phyloP scores from a whole-genome alignment of 164 flowering plant genomes.

The Pachysandra terminalis region DNA sequence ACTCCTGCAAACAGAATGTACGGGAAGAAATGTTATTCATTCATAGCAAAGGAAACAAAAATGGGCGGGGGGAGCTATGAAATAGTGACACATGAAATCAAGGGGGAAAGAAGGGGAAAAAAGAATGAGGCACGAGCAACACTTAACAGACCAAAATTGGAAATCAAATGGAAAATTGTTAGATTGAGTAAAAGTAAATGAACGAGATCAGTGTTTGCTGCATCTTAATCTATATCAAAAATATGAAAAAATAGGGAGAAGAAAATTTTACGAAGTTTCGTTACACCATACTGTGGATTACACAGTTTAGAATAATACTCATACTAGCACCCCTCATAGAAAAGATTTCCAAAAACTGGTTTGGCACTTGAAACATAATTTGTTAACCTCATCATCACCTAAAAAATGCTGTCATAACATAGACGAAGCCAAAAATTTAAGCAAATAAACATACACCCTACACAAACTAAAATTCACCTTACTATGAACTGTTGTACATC shows the following conservation, averaged over 20 bases:
- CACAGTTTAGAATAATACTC: no score
- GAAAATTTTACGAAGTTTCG: background rate
- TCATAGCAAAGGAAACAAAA: background rate
- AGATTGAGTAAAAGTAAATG: background rate
- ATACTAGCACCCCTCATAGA: no score
- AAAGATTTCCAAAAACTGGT: no score
- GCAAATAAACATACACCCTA: no score
- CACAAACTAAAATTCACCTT: no score
- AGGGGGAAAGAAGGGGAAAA: background rate
- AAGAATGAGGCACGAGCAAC: background rate
- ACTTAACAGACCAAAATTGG: background rate
- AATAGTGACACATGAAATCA: background rate
- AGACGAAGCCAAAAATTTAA: no score
- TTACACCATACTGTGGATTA: no score
- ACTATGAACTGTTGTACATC: no score
- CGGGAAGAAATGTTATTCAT: background rate
- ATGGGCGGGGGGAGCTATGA: background rate
- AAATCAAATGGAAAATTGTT: background rate
- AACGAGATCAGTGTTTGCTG: background rate
- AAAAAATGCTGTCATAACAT: no score
- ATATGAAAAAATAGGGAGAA: background rate
- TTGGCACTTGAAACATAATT: no score
- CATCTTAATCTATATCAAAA: background rate
- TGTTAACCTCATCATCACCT: no score
- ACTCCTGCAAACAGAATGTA: constrained; percentile 54